Evolutionary conservation across 2,329 filamentous ascomycete genomes (phyloP), one percentile per base, ranked within the genome.

Genomic region (Scleromitrula shiraiana): DNA sequence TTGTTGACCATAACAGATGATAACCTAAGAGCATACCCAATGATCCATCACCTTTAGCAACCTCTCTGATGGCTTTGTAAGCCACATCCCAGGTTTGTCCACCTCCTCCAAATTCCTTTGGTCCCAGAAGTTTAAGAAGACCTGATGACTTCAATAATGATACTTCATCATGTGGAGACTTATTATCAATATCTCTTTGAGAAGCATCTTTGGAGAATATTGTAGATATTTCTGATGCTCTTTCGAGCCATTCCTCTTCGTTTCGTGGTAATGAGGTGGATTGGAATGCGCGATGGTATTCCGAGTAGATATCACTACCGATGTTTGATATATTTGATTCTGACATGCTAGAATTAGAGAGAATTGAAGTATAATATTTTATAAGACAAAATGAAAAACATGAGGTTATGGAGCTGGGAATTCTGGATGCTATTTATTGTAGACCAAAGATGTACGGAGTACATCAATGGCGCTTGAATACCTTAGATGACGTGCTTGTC

Each of bases 21-120:
- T 83, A 83, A 1, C 77, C 80, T 0, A 83, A 67, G 0, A 84
- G 69, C 78, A 82, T 82, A 1, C 80, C 80, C 26, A 84, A 67
- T 0, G 76, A 80, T 70, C 80, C 80, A 61, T 85, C 80, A 0
- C 70, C 75, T 56, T 80, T 80, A 1, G 81, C 77, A 5, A 84
- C 75, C 50, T 82, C 78, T 0, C 80, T 70, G 23, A 83, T 80
- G 0, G 67, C 68, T 56, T 75, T 75, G 56, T 80, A 83, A 0
- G 68, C 80, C 2, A 79, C 69, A 24, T 68, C 68, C 75, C 75
- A 78, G 2, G 64, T 60, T 56, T 78, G 69, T 7, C 67, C 74
- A 32, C 74, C 75, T 8, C 75, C 75, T 12, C 75, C 75, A 53
- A 73, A 75, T 48, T 69, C 67, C 54, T 64, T 66, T 0, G 70